phyloP scores from a whole-genome alignment of 352 stramenopile species.

The Phytophthora litchii region DNA sequence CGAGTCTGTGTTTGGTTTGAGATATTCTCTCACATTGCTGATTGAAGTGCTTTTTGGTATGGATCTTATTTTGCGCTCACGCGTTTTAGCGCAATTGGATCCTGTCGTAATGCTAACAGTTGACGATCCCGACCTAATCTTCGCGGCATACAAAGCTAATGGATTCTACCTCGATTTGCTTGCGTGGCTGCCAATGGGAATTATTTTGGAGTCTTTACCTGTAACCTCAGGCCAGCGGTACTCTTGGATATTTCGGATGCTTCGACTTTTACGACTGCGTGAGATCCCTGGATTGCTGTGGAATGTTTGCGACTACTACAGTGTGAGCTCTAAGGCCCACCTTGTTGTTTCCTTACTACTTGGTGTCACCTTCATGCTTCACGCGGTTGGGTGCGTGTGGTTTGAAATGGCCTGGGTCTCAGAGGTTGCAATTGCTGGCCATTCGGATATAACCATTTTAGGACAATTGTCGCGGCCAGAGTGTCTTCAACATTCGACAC shows the following conservation, averaged over 20 bases:
- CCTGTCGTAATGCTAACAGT: slow-evolving; percentile 64
- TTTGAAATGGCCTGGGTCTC: slow-evolving; percentile 65
- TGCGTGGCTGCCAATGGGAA: slow-evolving; percentile 48
- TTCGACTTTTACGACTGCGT: slow-evolving; percentile 59
- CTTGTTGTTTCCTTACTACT: slow-evolving; percentile 55
- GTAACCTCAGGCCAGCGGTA: slow-evolving; percentile 24
- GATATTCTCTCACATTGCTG: slow-evolving; percentile 44
- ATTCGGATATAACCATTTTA: slow-evolving; percentile 1
- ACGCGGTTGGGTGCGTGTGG: slow-evolving; percentile 72
- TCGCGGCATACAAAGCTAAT: slow-evolving; percentile 56
- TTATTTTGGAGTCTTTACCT: slow-evolving; percentile 52
- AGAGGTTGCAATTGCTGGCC: not conserved
- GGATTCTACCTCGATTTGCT: slow-evolving; percentile 65
- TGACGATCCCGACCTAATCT: slow-evolving; percentile 60
- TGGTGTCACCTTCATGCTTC: slow-evolving; percentile 56
- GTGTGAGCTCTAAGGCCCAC: slow-evolving; percentile 67
- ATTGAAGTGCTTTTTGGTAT: slow-evolving; percentile 61
- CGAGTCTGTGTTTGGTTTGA: slow-evolving; percentile 28
- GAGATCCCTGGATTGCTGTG: slow-evolving; percentile 45
- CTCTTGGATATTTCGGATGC: slow-evolving; percentile 46
- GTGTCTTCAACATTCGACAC: slow-evolving; percentile 58
- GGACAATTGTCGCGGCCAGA: slow-evolving; percentile 14
- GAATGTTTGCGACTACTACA: slow-evolving; percentile 61
- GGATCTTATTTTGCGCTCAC: slow-evolving; percentile 54
- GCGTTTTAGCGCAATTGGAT: slow-evolving; percentile 65